Conservation (phyloP, 345 rosid species). For the Nasturtium officinale region DNA sequence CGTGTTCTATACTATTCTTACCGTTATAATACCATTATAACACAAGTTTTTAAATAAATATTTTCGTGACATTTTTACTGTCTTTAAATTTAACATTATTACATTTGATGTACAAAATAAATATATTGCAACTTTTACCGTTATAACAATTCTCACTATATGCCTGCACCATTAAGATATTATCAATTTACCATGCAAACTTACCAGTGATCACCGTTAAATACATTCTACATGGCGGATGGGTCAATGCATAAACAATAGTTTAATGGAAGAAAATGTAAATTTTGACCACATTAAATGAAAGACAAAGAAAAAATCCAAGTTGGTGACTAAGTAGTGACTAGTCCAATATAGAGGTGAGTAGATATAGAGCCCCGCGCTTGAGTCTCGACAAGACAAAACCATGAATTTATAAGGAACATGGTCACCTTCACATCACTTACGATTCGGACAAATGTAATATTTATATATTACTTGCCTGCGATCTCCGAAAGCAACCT, state of each 20-base stretch:
- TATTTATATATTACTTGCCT: slow-evolving; percentile 8
- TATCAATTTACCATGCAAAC: slow-evolving; percentile 15
- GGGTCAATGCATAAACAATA: slow-evolving; percentile 25
- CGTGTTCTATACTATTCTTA: not conserved
- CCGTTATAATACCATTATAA: not conserved
- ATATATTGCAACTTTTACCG: not conserved
- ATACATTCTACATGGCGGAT: not conserved
- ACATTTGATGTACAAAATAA: not conserved
- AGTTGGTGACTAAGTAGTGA: slow-evolving; percentile 38
- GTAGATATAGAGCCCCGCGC: slow-evolving; percentile 46
- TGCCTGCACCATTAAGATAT: not conserved
- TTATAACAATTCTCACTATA: not conserved
- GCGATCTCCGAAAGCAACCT: slow-evolving; percentile 33
- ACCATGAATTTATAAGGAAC: slow-evolving; percentile 39
- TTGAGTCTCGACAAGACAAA: slow-evolving; percentile 46
- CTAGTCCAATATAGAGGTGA: slow-evolving; percentile 30
- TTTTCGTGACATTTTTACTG: not conserved
- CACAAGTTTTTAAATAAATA: not conserved
- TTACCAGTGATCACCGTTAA: no score
- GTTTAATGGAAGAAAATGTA: slow-evolving; percentile 1
- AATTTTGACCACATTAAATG: slow-evolving; percentile 22
- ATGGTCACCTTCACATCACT: slow-evolving; percentile 48
- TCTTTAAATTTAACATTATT: not conserved
- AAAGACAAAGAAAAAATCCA: slow-evolving; percentile 28
- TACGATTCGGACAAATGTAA: slow-evolving; percentile 37